A percentile compares a stretch with the other conserved stretches of the same genome.
These are phyloP conservation scores for Neoascochyta sp. DNA, from an alignment of 2,329 filamentous ascomycete species.

Conservation along the genomic window DNA sequence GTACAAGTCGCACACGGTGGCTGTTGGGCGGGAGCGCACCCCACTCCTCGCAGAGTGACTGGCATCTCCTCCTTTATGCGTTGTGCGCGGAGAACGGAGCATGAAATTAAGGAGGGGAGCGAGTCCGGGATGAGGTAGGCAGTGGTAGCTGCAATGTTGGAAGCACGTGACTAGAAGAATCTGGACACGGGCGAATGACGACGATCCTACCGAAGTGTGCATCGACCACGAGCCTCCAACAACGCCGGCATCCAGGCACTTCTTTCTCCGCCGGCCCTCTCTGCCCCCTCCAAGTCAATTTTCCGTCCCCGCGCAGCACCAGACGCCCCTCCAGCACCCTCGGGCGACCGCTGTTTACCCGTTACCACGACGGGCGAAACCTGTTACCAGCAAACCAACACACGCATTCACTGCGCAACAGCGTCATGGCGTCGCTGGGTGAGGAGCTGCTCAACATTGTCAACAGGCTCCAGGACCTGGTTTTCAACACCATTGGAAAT, in stretches of 20 bases:
- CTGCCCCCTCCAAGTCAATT: slow-evolving; percentile 5
- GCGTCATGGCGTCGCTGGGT: slow-evolving; percentile 81
- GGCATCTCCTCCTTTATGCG: slow-evolving; percentile 23
- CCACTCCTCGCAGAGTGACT: background rate
- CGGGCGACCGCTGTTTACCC: slow-evolving; percentile 23
- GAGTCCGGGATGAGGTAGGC: slow-evolving; percentile 4
- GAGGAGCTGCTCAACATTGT: slow-evolving; percentile 93
- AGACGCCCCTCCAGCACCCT: slow-evolving; percentile 5
- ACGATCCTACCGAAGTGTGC: slow-evolving; percentile 15
- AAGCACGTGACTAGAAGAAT: slow-evolving; percentile 6
- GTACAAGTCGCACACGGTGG: too few species aligned
- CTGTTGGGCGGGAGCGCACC: too few species aligned
- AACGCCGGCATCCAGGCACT: slow-evolving; percentile 9
- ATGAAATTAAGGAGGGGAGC: slow-evolving; percentile 22
- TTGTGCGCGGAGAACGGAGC: slow-evolving; percentile 6
- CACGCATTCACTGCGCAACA: slow-evolving; percentile 15
- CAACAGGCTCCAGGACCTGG: slow-evolving; percentile 97
- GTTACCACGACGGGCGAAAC: slow-evolving; percentile 5
- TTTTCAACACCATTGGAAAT: slow-evolving; percentile 99
- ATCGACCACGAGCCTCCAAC: slow-evolving; percentile 23
- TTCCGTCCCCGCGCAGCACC: slow-evolving; percentile 7
- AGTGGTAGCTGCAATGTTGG: too few species aligned
- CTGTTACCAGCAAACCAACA: slow-evolving; percentile 12
- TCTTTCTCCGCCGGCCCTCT: slow-evolving; percentile 4
- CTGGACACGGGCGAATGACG: slow-evolving; percentile 23